Base-by-base conservation (phyloP, 495 filamentous ascomycete species). In the Penicillium egyptiacum region DNA sequence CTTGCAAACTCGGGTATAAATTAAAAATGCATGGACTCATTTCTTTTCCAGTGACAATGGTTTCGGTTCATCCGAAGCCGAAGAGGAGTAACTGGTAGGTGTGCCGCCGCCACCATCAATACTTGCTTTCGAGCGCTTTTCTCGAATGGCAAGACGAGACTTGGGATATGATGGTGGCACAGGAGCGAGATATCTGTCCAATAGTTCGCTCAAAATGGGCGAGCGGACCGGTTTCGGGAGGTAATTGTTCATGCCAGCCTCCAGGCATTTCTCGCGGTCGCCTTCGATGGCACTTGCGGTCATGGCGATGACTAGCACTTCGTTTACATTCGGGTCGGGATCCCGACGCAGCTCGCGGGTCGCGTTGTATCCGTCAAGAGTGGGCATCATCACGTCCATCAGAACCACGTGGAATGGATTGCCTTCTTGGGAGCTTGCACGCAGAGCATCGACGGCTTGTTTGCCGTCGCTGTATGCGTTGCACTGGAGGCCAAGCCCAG, bases 351-450 rank as follows among this genome's bases (percentile, higher is more conserved):
- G 83, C 48, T 88, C 79, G 49, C 87, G 86, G 0, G 92, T 96
- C 11, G 91, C 91, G 66, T 95, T 88, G 71, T 96, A 96, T n/a
- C 92, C 92, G 66, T 96, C 92, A 2, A 96, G 81, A 7, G 92
- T 85, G 1, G 92, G 92, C 92, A 96, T 96, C 75, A 96, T 91
- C 30, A 93, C 90, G 69, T 96, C 92, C 92, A 96, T 96, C 26
- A 96, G 79, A 19, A 96, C 88, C 23, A 96, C 81, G 63, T 83
- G 79, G 70, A 82, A 83, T 2, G 92, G 91, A 7, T 75, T 75
- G 5, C 86, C 88, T 58, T 88, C 84, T 20, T 71, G 73, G 1
- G 88, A 86, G 56, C 82, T 86, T n/a, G 80, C 75, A 23, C 86
- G 85, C 14, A 96, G 75, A 5, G 91, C 92, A 64, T 95, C 91